Evolutionary conservation across 176 grass and related monocot species (phyloP).

Genomic region (Phyllostachys edulis): DNA sequence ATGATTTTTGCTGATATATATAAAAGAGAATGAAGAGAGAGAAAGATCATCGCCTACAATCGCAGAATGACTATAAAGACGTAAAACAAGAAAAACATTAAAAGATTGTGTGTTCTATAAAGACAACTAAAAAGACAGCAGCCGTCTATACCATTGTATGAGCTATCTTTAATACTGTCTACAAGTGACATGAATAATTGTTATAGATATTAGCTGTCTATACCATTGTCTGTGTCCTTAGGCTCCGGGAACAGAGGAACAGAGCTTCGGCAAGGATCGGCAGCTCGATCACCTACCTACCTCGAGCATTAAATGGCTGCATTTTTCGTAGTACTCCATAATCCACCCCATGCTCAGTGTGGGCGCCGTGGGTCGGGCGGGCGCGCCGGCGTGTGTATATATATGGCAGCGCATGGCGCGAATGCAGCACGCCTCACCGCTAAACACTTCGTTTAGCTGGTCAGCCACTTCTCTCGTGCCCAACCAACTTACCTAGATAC

Average conservation of each 20-base stretch:
- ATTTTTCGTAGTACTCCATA: background rate
- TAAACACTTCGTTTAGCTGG: background rate
- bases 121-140: too few relatives aligned
- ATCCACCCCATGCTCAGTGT: background rate
- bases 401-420: conserved; percentile 16
- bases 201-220: too few relatives aligned
- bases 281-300: conserved; percentile 8
- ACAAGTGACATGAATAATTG: too few relatives aligned
- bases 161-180: too few relatives aligned
- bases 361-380: background rate
- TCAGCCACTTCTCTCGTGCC: background rate
- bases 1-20: too few relatives aligned
- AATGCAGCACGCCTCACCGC: background rate
- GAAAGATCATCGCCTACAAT: too few relatives aligned
- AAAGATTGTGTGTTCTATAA: too few relatives aligned
- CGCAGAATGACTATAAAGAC: too few relatives aligned
- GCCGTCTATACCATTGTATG: too few relatives aligned
- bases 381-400: conserved; percentile 19
- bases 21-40: too few relatives aligned
- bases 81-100: too few relatives aligned
- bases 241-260: background rate
- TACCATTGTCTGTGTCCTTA: too few relatives aligned
- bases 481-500: background rate
- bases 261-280: conserved; percentile 29
- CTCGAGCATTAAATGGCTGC: conserved; percentile 37